phyloP scores from a whole-genome alignment of 208 protist species.

The Paratrypanosoma confusum region DNA sequence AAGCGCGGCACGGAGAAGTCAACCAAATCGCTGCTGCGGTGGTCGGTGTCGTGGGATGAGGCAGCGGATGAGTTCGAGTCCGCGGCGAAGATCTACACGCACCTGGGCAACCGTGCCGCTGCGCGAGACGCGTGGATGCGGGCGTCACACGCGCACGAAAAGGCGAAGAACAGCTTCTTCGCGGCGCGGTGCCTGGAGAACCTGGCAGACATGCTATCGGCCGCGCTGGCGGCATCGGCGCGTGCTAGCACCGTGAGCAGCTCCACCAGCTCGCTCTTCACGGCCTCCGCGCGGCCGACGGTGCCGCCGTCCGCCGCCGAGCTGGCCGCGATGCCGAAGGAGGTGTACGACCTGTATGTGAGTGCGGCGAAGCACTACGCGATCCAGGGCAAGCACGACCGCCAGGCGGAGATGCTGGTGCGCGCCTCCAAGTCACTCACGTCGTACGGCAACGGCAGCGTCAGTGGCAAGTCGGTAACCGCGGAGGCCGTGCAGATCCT shows the following conservation, averaged over 20 bases:
- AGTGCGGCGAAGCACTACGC: conserved; percentile 8
- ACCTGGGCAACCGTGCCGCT: conserved; percentile 21
- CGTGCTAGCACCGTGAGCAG: too few species aligned
- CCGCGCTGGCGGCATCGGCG: too few species aligned
- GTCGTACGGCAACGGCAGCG: conserved; percentile 8
- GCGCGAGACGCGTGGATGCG: conserved; percentile 26
- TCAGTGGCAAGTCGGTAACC: conserved; percentile 1
- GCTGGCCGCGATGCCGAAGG: conserved; percentile 1
- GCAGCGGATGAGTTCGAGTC: conserved; percentile 60
- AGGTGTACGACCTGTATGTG: conserved; percentile 16
- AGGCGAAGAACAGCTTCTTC: conserved; percentile 31
- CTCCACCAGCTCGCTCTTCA: conserved; percentile 13
- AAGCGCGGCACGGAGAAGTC: conserved; percentile 35
- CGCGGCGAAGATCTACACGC: conserved; percentile 56
- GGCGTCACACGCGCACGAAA: conserved; percentile 30
- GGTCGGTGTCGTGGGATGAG: conserved; percentile 38
- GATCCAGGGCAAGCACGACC: conserved; percentile 12
- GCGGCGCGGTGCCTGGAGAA: conserved; percentile 37
- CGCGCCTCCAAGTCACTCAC: not conserved
- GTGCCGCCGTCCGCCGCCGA: not conserved
- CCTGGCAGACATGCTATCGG: conserved; percentile 12
- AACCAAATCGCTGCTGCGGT: conserved; percentile 35
- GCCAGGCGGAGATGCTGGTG: conserved; percentile 6
- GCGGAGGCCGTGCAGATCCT: conserved; percentile 3
- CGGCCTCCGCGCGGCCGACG: conserved; percentile 6